These are phyloP conservation scores for sunflower (Helianthus annuus) DNA, from an alignment of 129 eudicot species.

Conservation along the genomic window DNA sequence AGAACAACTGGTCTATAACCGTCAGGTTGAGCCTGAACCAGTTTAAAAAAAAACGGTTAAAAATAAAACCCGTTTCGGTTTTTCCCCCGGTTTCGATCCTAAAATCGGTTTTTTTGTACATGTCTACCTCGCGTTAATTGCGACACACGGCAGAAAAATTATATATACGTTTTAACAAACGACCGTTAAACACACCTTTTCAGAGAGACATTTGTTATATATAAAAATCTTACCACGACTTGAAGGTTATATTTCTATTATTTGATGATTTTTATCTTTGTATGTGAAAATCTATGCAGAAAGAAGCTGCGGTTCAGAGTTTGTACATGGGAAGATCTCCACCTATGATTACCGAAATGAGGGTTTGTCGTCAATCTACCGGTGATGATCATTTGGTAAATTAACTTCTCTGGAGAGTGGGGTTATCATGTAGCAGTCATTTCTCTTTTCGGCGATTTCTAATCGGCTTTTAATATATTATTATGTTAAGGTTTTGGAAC, in stretches of 20 bases:
- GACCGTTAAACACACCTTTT: too few relatives aligned
- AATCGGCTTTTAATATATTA: background rate
- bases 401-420: background rate
- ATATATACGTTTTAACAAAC: too few relatives aligned
- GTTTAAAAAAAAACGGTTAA: too few relatives aligned
- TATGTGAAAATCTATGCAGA: constrained; percentile 47
- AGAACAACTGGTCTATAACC: too few relatives aligned
- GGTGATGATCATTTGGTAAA: constrained; percentile 92
- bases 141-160: too few relatives aligned
- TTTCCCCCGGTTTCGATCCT: background rate
- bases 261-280: constrained; percentile 8
- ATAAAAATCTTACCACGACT: background rate
- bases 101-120: too few relatives aligned
- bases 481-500: constrained; percentile 66
- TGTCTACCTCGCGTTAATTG: too few relatives aligned
- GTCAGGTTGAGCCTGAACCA: too few relatives aligned
- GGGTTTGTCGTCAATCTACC: constrained; percentile 73
- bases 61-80: too few relatives aligned
- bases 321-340: constrained; percentile 94
- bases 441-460: background rate
- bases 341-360: constrained; percentile 87
- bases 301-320: constrained; percentile 58
- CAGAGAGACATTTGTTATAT: background rate
- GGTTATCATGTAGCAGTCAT: background rate
- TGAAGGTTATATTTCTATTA: constrained; percentile 2